Base-by-base conservation (phyloP, 306 rosid species). In the Lupinus albus region DNA sequence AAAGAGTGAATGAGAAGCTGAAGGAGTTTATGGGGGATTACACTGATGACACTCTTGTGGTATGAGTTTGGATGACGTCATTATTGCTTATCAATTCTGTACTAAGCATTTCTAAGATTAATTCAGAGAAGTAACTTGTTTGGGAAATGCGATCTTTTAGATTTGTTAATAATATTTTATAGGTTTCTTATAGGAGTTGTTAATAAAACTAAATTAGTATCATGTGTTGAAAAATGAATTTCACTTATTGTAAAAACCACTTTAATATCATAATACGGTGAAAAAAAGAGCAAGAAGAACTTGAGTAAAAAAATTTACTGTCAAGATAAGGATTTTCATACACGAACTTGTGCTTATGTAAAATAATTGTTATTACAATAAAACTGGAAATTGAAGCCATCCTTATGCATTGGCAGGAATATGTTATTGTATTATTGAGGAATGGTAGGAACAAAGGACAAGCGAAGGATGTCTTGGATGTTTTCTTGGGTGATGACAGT, bases 21-120 rank as follows among this genome's bases (percentile, higher is more conserved):
- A 88, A 86, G 88, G 97, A 94, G 75, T 86, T 85, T 64, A 94
- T 88, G 92, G 97, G 97, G 20, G 99, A 90, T 71, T 94, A 90
- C 80, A 85, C 97, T 9, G 97, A 94, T 56, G 97, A 94, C 77
- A 83, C 87, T 76, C 97, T 94, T 38, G 99, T 91, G 92, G 99
- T 94, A 94, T 51, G 11, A 57, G 67, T 39, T 57, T 4, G 5
- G 11, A 42, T 4, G 47, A 42, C 13, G 14, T 12, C 13, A 3
- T 42, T 42, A 42, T 42, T 6, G 47, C 47, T 42, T 53, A 21
- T 44, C 9, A 11, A 39, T 55, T 45, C n/a, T 74, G 35, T 42
- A 42, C 1, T 11, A 3, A 55, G 50, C 16, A 15, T 11, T 73
- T 53, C 10, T 18, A 6, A 13, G 5, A 7, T 63, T 49, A 15